Percentiles rank a stretch among this genome's conserved stretches.
These are phyloP conservation scores for Endoconidiophora polonica DNA, from an alignment of 2,329 filamentous ascomycete genomes.

Conservation along the genomic window DNA sequence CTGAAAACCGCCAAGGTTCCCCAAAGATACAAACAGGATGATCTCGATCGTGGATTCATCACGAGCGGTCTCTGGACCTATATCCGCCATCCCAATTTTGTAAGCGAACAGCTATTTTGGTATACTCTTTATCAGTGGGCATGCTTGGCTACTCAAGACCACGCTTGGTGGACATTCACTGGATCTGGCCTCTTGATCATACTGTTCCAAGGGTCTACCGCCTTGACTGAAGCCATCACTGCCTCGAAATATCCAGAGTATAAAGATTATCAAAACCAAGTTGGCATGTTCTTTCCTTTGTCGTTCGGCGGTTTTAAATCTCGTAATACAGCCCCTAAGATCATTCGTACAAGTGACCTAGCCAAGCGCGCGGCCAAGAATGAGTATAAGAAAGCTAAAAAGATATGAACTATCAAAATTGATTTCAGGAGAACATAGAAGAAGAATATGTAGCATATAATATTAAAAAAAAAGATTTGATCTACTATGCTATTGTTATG, in stretches of 20 bases:
- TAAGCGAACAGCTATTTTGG: conserved; percentile 85
- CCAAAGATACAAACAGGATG: conserved; percentile 44
- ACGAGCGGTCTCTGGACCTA: conserved; percentile 72
- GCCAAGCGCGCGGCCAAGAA: conserved; percentile 21
- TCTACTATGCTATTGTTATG: conserved; percentile 11
- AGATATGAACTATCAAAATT: conserved; percentile 13
- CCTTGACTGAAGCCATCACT: conserved; percentile 71
- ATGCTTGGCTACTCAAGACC: conserved; percentile 52
- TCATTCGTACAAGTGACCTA: conserved; percentile 35
- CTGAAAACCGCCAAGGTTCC: conserved; percentile 56
- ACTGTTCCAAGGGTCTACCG: conserved; percentile 80
- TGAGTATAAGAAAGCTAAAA: conserved; percentile 11
- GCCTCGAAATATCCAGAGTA: conserved; percentile 79
- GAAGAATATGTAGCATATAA: background rate
- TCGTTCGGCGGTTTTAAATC: conserved; percentile 26
- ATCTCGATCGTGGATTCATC: conserved; percentile 80
- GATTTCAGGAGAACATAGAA: background rate
- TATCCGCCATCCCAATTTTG: conserved; percentile 88
- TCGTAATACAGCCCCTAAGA: conserved; percentile 22
- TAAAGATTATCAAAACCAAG: conserved; percentile 60
- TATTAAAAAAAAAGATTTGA: background rate
- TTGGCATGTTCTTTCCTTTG: conserved; percentile 68
- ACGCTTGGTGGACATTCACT: conserved; percentile 62
- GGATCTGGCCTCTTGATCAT: conserved; percentile 55
- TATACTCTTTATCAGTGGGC: conserved; percentile 76